Evolutionary conservation across 192 early-diverging fungal species (phyloP), one percentile per base, ranked within the genome.

Genomic region (Gamsiella multidivaricata): DNA sequence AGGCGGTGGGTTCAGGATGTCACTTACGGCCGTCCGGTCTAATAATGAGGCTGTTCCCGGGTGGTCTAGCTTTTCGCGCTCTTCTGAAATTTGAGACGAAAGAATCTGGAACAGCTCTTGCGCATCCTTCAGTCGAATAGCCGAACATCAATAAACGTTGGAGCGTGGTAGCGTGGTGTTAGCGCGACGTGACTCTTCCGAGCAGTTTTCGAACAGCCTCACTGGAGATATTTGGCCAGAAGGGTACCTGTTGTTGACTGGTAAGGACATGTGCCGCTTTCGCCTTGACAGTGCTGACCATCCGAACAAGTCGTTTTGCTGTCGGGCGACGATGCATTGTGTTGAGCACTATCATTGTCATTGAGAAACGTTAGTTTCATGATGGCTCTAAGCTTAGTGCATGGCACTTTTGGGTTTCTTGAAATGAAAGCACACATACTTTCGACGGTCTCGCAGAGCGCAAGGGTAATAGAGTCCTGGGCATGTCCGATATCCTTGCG

Each of bases 31-130:
- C 46, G 47, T 64, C 1, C 46, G 25, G 45, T 72, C 70, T 10
- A 72, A 33, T 29, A 76, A 46, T 1, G 73, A 76, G 1, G 47
- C 23, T 4, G 60, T 46, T 31, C n/a, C 45, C 3, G 52, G 28
- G 6, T 76, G 65, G 25, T 76, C 73, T 5, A 76, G 33, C 22
- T 76, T 67, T 36, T 76, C 73, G 3, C 73, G 42, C 34, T 76
- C 73, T 39, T 76, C 73, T 10, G 73, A 76, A 11, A 76, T 29
- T 34, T 63, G 65, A 2, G 73, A 61, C 20, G 79, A 80, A 15
- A 90, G 41, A 51, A 90, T 73, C 63, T 87, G 88, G 26, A 90
- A 88, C 25, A 88, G 72, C 64, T 90, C 88, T 43, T 90, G 88
- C 0, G 88, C 88, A 29, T 90, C 88, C 81, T 82, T 45, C 17